Conservation (phyloP, 805 yeast species). For the Candida ulmi region DNA sequence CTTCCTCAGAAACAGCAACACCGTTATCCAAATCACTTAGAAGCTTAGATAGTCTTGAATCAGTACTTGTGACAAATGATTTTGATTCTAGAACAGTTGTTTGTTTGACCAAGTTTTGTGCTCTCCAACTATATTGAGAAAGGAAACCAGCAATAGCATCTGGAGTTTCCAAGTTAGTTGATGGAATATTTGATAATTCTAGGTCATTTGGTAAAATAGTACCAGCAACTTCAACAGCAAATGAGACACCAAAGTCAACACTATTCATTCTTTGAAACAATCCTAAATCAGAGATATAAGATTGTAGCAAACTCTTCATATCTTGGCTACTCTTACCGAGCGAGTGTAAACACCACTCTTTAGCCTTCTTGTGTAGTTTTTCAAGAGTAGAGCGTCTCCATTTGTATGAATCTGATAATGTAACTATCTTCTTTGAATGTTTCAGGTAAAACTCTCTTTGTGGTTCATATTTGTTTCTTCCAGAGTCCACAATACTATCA, state of each 20-base stretch:
- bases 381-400: slow-evolving; percentile 71
- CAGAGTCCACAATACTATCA: slow-evolving; percentile 79
- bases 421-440: slow-evolving; percentile 33
- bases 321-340: slow-evolving; percentile 62
- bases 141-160: slow-evolving; percentile 68
- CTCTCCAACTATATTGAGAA: slow-evolving; percentile 73
- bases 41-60: slow-evolving; percentile 19
- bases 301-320: slow-evolving; percentile 70
- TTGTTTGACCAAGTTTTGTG: slow-evolving; percentile 30
- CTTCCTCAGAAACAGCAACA: slow-evolving; percentile 22
- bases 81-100: slow-evolving; percentile 19
- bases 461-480: slow-evolving; percentile 80
- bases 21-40: slow-evolving; percentile 12
- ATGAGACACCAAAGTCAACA: slow-evolving; percentile 77
- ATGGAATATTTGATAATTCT: slow-evolving; percentile 49
- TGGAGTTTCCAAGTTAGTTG: slow-evolving; percentile 31
- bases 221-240: slow-evolving; percentile 89
- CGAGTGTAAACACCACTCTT: slow-evolving; percentile 59
- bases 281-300: slow-evolving; percentile 56
- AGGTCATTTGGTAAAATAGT: slow-evolving; percentile 59
- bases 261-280: slow-evolving; percentile 28
- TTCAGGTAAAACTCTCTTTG: slow-evolving; percentile 53
- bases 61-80: slow-evolving; percentile 13
- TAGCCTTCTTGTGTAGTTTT: slow-evolving; percentile 52
- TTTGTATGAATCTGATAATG: slow-evolving; percentile 65